Percentiles rank a stretch among this genome's conserved stretches.
These are phyloP conservation scores for Lyophyllum atratum DNA, from an alignment of 768 basidiomycete species.

Conservation along the genomic window DNA sequence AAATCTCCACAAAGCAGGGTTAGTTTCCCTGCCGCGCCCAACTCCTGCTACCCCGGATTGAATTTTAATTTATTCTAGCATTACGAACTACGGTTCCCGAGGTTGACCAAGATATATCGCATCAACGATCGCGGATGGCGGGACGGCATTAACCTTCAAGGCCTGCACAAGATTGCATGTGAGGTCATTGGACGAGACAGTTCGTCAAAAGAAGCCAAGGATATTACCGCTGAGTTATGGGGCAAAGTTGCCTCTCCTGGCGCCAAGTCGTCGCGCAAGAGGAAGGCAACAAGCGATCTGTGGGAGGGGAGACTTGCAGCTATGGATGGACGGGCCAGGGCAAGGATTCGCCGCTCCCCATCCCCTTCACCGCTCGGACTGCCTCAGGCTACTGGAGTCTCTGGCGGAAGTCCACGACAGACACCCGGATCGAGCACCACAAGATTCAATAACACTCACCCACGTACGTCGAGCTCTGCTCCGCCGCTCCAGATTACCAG, in stretches of 20 bases:
- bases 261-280: slow-evolving; percentile 37
- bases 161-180: slow-evolving; percentile 56
- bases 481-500: not conserved
- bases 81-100: slow-evolving; percentile 84
- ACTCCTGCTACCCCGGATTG: not conserved
- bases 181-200: slow-evolving; percentile 55
- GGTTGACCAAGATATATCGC: slow-evolving; percentile 71
- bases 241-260: slow-evolving; percentile 40
- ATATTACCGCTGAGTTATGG: slow-evolving; percentile 38
- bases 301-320: slow-evolving; percentile 45
- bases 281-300: slow-evolving; percentile 35
- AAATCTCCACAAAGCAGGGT: slow-evolving; percentile 64
- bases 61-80: slow-evolving; percentile 43
- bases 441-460: not conserved
- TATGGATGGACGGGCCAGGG: slow-evolving; percentile 18
- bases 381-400: not conserved
- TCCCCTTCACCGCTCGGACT: not conserved
- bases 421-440: not conserved
- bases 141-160: slow-evolving; percentile 49
- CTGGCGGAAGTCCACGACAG: not conserved
- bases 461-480: not conserved
- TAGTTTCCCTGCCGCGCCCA: not conserved
- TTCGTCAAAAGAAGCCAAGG: slow-evolving; percentile 50
- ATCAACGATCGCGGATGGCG: slow-evolving; percentile 64
- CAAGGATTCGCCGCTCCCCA: not conserved